These are phyloP conservation scores for Pythium aphanidermatum DNA, from an alignment of 352 stramenopile genomes.

Conservation along the genomic window DNA sequence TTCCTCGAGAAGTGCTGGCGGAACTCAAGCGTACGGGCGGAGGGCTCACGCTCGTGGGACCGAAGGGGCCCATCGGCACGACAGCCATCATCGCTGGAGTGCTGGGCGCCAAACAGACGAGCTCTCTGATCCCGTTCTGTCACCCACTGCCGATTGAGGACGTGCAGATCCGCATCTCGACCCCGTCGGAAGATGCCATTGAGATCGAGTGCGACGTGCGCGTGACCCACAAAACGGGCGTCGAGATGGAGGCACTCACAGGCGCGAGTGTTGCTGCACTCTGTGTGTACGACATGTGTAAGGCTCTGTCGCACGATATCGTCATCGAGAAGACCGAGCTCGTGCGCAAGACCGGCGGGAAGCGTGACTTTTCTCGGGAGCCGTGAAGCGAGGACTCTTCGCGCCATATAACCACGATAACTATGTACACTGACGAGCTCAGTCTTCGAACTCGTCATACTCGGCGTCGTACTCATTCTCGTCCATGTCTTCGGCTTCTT, in stretches of 20 bases:
- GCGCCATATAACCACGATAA: too few species aligned
- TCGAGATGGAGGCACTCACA: constrained; percentile 95
- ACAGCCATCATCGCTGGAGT: constrained; percentile 92
- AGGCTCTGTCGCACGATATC: constrained; percentile 95
- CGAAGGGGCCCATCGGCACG: constrained; percentile 88
- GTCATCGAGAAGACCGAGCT: constrained; percentile 89
- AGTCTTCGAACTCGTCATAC: constrained; percentile 61
- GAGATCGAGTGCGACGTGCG: constrained; percentile 84
- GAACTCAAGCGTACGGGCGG: constrained; percentile 42
- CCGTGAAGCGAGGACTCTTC: neutral
- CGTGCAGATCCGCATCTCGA: constrained; percentile 82
- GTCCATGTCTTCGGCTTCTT: neutral
- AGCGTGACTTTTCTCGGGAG: constrained; percentile 53
- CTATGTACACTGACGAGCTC: too few species aligned
- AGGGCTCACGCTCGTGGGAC: constrained; percentile 36
- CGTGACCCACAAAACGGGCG: constrained; percentile 92
- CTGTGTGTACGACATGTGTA: constrained; percentile 99
- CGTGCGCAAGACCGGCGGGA: constrained; percentile 90
- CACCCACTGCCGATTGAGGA: constrained; percentile 90
- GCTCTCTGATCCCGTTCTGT: constrained; percentile 91
- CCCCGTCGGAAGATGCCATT: constrained; percentile 50
- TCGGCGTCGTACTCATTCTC: constrained; percentile 43
- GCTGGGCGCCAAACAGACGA: constrained; percentile 91
- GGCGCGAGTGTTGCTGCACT: constrained; percentile 92
- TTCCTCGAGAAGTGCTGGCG: constrained; percentile 78